phyloP scores from a whole-genome alignment of 257 asterid genomes.

The Perilla frutescens region DNA sequence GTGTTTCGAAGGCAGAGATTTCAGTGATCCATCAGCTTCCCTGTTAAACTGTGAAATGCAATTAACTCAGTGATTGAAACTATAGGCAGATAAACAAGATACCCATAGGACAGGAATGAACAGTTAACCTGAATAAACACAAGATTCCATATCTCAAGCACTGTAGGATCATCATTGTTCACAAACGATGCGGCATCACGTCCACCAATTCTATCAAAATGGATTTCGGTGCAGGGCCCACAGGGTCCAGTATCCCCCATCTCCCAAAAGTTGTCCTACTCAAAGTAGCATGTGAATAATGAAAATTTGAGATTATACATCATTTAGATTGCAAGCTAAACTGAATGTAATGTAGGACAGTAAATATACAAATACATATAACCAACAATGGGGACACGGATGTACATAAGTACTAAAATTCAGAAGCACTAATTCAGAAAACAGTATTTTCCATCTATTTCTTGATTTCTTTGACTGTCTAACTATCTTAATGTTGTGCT shows the following conservation, averaged over 20 bases:
- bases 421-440: constrained; percentile 18
- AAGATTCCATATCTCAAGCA: constrained; percentile 97
- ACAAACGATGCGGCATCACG: constrained; percentile 90
- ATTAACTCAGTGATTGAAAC: constrained; percentile 25
- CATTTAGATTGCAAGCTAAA: constrained; percentile 19
- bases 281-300: constrained; percentile 26
- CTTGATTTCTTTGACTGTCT: constrained; percentile 4
- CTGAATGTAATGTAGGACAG: constrained; percentile 4
- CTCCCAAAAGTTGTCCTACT: constrained; percentile 98
- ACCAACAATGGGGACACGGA: not conserved
- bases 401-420: not conserved
- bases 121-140: constrained; percentile 91
- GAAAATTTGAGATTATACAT: constrained; percentile 13
- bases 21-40: constrained; percentile 86
- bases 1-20: constrained; percentile 90
- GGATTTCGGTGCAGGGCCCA: constrained; percentile 98
- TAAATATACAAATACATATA: constrained; percentile 9
- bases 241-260: constrained; percentile 99
- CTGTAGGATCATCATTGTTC: constrained; percentile 95
- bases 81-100: constrained; percentile 15
- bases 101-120: constrained; percentile 24
- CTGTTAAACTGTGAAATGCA: constrained; percentile 75
- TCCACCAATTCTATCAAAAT: constrained; percentile 91
- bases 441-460: constrained; percentile 4
- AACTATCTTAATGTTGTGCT: constrained; percentile 1